Evolutionary conservation across 768 basidiomycete genomes (phyloP), one percentile per base, ranked within the genome.

Genomic region (Sarcomyxa edulis): DNA sequence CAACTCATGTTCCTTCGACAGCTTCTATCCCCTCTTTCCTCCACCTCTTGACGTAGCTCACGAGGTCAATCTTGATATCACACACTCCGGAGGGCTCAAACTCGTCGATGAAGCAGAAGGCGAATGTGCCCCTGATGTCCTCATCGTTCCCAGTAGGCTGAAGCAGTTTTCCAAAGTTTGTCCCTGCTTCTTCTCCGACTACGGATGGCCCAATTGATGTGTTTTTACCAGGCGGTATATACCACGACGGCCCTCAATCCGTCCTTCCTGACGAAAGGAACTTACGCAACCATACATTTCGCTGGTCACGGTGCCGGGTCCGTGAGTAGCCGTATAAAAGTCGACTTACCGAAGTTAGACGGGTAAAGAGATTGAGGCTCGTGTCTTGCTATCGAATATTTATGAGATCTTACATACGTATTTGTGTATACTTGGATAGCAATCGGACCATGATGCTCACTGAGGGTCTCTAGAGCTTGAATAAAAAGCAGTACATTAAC

Each of bases 1-100:
- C 28, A 33, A 36, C 15, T 9, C 25, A 43, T 43, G 1, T 16
- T n/a, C 1, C 25, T 14, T 9, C 12, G 15, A 14, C 54, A 97
- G 92, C 51, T 96, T 96, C 65, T 99, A 98, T 56, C 96, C 96
- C 0, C 61, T 96, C 27, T 97, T 97, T 59, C 96, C 96, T 7
- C 74, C 80, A 1, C 91, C 96, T 0, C 55, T 70, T 9, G 84
- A 86, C 5, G 59, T 84, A 12, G 67, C 81, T 2, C 68, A 75
- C 25, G 91, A 95, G 52, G 78, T 97, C 41, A 94, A 96, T 53
- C 72, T 99, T 27, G 93, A 96, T 52, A 71, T 96, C 11, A 81
- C 85, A 14, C 95, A 97, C 61, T 74, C 72, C 19, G 62, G 66
- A 18, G 60, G 53, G 3, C 57, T 70, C 21, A 62, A 55, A 15